These are phyloP conservation scores for Microdochium nivale DNA, from an alignment of 2,329 filamentous ascomycete genomes.

Conservation along the genomic window DNA sequence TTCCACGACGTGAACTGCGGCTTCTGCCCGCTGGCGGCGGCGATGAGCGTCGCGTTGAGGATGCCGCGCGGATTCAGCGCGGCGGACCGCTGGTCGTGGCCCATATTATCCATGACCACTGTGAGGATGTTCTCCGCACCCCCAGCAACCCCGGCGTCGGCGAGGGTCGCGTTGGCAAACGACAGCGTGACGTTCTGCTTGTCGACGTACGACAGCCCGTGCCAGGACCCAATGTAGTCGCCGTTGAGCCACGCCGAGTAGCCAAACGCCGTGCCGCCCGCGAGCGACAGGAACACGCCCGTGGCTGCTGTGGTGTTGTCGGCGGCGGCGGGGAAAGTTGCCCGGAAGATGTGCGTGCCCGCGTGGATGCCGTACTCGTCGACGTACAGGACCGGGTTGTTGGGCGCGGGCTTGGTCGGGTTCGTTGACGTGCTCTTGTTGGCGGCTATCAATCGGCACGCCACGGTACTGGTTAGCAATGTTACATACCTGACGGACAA, in stretches of 20 bases:
- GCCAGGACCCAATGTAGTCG: slow-evolving; percentile 40
- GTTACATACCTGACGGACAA: too few species aligned
- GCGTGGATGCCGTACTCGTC: slow-evolving; percentile 69
- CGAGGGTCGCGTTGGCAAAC: slow-evolving; percentile 45
- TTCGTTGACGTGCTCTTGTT: slow-evolving; percentile 45
- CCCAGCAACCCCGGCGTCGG: slow-evolving; percentile 36
- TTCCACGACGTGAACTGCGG: slow-evolving; percentile 53
- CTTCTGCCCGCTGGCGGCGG: slow-evolving; percentile 38
- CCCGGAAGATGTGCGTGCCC: slow-evolving; percentile 61
- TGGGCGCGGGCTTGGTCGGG: slow-evolving; percentile 47
- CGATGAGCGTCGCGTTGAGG: slow-evolving; percentile 51
- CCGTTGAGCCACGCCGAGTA: slow-evolving; percentile 61
- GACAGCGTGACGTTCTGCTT: slow-evolving; percentile 39
- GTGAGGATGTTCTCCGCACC: slow-evolving; percentile 50
- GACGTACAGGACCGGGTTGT: slow-evolving; percentile 53
- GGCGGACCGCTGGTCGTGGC: slow-evolving; percentile 57
- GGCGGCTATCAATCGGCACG: background rate
- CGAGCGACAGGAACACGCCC: slow-evolving; percentile 46
- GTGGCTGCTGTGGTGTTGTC: slow-evolving; percentile 33
- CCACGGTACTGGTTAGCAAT: too few species aligned
- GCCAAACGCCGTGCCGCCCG: slow-evolving; percentile 61
- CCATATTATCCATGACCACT: slow-evolving; percentile 64
- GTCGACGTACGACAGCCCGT: slow-evolving; percentile 26
- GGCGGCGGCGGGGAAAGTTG: slow-evolving; percentile 57
- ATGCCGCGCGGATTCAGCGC: slow-evolving; percentile 59